Base-by-base conservation (phyloP, 169 alveolate genomes). In the Plasmodium knowlesi region DNA sequence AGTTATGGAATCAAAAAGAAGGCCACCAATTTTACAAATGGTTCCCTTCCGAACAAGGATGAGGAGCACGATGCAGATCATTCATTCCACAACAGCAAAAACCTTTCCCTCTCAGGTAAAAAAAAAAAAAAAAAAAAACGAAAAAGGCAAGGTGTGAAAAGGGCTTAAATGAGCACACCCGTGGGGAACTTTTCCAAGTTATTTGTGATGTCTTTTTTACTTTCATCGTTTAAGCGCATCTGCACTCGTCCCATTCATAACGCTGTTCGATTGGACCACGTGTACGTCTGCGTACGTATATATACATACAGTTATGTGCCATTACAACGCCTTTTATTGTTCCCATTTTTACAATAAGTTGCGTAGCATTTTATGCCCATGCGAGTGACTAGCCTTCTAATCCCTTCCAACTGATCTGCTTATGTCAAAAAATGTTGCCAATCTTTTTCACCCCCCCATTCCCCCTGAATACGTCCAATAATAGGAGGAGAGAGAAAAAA, bases 401-500 rank as follows among this genome's bases (percentile, higher is more conserved):
- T 34, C 30, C 2, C 37, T 19, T n/a, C 30, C 30, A 67, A 16
- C 5, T 67, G 37, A 39, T 37, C 14, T n/a, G 37, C 0, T 19
- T 22, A 16, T 67, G 6, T 19, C 39, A 67, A 67, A 22, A 22
- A 22, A 28, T 67, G 37, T 22, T 10, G 12, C 76, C 37, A 16
- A 16, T 16, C 16, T 2, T 67, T 67, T 67, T 9, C 25, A 67
- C 5, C 37, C n/a, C 74, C 76, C 25, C 76, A 22, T 39, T 39
- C 25, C 67, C 61, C 22, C 61, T 50, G 61, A 22, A n/a, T 39
- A 34, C 43, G 22, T 67, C 76, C 32, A 39, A 50, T 14, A 0
- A 50, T 50, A n/a, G 41, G 50, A 76, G 93, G 72, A 53, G 93
- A 73, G 46, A 30, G 71, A 14, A 76, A 74, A 53, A 76, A 67